A percentile compares a stretch with the other conserved stretches of the same genome.
Conservation (phyloP, 192 early-diverging fungal genomes). For the Mortierella antarctica region DNA sequence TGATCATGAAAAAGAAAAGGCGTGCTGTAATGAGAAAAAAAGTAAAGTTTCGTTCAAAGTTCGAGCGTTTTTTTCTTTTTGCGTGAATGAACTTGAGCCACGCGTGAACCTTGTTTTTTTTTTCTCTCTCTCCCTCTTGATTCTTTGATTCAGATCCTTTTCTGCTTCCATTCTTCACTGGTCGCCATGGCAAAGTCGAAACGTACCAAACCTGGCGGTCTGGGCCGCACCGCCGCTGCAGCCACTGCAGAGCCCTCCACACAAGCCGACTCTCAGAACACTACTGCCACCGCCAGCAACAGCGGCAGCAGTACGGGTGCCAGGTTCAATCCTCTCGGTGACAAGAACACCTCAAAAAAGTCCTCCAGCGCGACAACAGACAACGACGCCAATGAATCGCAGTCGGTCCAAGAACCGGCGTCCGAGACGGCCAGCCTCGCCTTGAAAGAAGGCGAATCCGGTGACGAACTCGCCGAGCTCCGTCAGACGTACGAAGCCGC, state of each 20-base stretch:
- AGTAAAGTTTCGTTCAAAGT: background rate
- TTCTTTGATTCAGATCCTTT: background rate
- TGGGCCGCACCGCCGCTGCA: slow-evolving; percentile 47
- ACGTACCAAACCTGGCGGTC: slow-evolving; percentile 55
- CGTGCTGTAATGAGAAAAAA: background rate
- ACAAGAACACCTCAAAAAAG: too few relatives aligned
- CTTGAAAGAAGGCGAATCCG: slow-evolving; percentile 57
- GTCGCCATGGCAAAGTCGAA: slow-evolving; percentile 55
- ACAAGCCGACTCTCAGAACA: background rate
- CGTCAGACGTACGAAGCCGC: slow-evolving; percentile 61
- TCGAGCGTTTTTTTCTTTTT: background rate
- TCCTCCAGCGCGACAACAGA: background rate
- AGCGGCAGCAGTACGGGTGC: background rate
- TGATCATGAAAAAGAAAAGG: too few relatives aligned
- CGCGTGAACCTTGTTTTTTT: background rate
- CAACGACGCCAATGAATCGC: too few relatives aligned
- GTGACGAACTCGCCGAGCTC: slow-evolving; percentile 62
- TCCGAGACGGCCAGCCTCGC: slow-evolving; percentile 52
- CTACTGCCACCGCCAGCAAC: background rate
- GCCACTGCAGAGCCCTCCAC: slow-evolving; percentile 18
- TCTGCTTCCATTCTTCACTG: slow-evolving; percentile 7
- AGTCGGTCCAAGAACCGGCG: background rate
- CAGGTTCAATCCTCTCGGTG: too few relatives aligned
- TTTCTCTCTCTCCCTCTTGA: background rate
- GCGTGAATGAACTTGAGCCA: background rate